Percentiles rank a stretch among this genome's conserved stretches.
Evolutionary conservation across 2,329 filamentous ascomycete species (phyloP).

Genomic region (Blastomyces emzantsi): DNA sequence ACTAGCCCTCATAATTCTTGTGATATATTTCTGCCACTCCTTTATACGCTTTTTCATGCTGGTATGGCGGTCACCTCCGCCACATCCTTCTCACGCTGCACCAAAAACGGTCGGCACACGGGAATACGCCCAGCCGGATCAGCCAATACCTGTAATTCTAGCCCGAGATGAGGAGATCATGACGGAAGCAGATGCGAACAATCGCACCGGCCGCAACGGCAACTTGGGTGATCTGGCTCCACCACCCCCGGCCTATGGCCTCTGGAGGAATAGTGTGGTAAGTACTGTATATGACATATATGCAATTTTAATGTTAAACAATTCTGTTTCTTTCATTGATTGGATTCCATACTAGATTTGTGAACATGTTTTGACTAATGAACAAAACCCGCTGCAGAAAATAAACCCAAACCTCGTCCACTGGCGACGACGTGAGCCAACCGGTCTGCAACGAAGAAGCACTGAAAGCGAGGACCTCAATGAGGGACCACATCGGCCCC

Average conservation of each 20-base stretch:
- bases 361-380: background rate
- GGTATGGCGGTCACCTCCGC: slow-evolving; percentile 42
- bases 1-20: slow-evolving; percentile 62
- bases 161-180: slow-evolving; percentile 62
- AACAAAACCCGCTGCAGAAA: slow-evolving; percentile 39
- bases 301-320: background rate
- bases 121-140: slow-evolving; percentile 60
- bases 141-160: slow-evolving; percentile 68
- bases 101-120: slow-evolving; percentile 47
- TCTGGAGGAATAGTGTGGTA: slow-evolving; percentile 76
- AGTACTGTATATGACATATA: slow-evolving; percentile 29
- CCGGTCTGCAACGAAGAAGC: slow-evolving; percentile 6
- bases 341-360: background rate
- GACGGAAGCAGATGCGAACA: background rate
- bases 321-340: background rate
- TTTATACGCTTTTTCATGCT: slow-evolving; percentile 65
- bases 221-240: slow-evolving; percentile 34
- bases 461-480: slow-evolving; percentile 18
- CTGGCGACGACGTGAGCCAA: slow-evolving; percentile 57
- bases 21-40: slow-evolving; percentile 72
- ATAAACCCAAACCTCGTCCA: slow-evolving; percentile 73
- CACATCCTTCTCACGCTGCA: slow-evolving; percentile 29
- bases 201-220: background rate
- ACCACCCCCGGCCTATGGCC: slow-evolving; percentile 73
- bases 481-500: slow-evolving; percentile 47